phyloP scores from a whole-genome alignment of 179 eudicot genomes.

The Sideroxylon spinosum region DNA sequence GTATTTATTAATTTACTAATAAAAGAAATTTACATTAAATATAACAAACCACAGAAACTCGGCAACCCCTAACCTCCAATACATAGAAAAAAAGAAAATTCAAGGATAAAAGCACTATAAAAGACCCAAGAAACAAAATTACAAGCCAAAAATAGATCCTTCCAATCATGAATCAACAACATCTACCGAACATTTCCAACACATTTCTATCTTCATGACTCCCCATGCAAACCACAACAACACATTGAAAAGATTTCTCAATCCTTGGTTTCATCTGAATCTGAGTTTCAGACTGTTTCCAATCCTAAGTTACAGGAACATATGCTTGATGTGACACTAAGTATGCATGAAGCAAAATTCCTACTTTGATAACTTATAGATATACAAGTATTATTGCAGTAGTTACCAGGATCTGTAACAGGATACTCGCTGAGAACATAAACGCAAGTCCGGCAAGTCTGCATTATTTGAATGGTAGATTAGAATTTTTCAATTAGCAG shows the following conservation, averaged over 20 bases:
- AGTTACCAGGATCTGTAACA: slow-evolving; percentile 75
- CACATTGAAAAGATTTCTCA: background rate
- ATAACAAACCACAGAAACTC: background rate
- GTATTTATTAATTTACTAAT: no score
- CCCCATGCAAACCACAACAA: slow-evolving; percentile 1
- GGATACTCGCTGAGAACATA: slow-evolving; percentile 85
- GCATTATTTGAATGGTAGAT: slow-evolving; percentile 25
- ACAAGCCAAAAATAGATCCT: background rate
- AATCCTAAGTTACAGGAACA: slow-evolving; percentile 1
- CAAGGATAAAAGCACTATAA: background rate
- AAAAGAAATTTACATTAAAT: background rate
- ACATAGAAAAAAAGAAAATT: background rate
- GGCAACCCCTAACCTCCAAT: background rate
- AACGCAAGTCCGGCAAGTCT: slow-evolving; percentile 93
- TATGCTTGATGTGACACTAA: slow-evolving; percentile 8
- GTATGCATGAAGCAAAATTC: background rate
- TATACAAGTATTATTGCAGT: background rate
- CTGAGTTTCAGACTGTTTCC: background rate
- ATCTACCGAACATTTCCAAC: no score
- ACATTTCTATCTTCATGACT: background rate
- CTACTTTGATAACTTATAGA: background rate
- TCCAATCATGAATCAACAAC: background rate
- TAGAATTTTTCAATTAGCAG: slow-evolving; percentile 8
- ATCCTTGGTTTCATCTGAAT: slow-evolving; percentile 3
- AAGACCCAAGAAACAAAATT: background rate